Conservation (phyloP, 371 early-diverging fungal genomes). For the Mucor plumbeus region DNA sequence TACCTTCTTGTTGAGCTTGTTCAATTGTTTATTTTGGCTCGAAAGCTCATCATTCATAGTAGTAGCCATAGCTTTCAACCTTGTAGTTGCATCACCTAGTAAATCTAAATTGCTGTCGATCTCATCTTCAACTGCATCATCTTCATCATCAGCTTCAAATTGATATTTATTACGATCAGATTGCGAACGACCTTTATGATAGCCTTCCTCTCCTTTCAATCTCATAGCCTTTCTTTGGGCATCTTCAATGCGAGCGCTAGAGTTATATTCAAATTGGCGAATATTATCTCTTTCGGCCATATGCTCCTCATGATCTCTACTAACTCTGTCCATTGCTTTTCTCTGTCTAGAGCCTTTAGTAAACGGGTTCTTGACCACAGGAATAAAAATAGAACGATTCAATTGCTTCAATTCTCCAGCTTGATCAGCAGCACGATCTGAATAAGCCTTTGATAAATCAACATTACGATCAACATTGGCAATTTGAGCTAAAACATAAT, state of each 20-base stretch:
- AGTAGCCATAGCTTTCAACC: constrained; percentile 74
- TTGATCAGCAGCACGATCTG: constrained; percentile 73
- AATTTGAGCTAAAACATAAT: constrained; percentile 49
- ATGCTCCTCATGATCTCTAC: constrained; percentile 53
- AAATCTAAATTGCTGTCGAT: constrained; percentile 79
- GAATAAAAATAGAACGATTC: constrained; percentile 80
- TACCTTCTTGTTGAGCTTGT: constrained; percentile 40
- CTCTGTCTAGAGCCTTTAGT: constrained; percentile 60
- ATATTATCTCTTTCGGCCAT: constrained; percentile 46
- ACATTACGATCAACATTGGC: constrained; percentile 73
- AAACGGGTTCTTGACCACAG: constrained; percentile 70
- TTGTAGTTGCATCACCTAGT: constrained; percentile 62
- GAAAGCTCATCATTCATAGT: constrained; percentile 77
- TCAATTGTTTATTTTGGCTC: constrained; percentile 62
- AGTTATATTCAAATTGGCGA: constrained; percentile 50
- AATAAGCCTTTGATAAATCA: constrained; percentile 74
- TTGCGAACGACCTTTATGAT: constrained; percentile 55
- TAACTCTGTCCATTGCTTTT: constrained; percentile 54
- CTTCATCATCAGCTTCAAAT: constrained; percentile 69
- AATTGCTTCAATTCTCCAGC: constrained; percentile 78
- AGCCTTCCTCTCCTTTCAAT: constrained; percentile 59
- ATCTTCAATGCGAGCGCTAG: constrained; percentile 54
- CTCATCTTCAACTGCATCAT: constrained; percentile 76
- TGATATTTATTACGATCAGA: constrained; percentile 67
- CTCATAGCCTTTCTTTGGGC: constrained; percentile 53